These are phyloP conservation scores for Aaosphaeria pasadenensis DNA, from an alignment of 2,329 filamentous ascomycete species.

Conservation along the genomic window DNA sequence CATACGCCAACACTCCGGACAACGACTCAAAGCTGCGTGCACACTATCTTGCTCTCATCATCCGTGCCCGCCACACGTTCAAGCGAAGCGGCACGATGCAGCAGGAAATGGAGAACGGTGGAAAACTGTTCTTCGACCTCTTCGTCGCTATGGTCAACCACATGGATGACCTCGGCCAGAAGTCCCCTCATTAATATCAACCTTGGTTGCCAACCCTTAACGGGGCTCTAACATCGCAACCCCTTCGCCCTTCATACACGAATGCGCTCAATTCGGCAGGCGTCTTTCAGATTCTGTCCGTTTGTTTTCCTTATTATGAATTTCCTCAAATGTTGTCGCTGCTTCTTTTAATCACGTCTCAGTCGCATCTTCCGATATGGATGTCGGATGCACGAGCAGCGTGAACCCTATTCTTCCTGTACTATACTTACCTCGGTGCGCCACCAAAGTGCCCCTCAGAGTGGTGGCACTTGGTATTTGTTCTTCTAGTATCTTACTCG, in stretches of 20 bases:
- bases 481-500: too few relatives aligned
- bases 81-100: conserved; percentile 96
- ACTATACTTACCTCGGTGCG: conserved; percentile 23
- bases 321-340: too few relatives aligned
- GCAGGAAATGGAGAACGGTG: conserved; percentile 85
- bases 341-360: not conserved
- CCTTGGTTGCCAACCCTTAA: not conserved
- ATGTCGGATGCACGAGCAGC: conserved; percentile 1
- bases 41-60: conserved; percentile 90
- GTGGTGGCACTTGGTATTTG: not conserved
- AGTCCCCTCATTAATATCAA: conserved; percentile 24
- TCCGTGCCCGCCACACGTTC: conserved; percentile 81
- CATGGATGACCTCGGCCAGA: conserved; percentile 48
- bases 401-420: conserved; percentile 24
- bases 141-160: conserved; percentile 94
- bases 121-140: conserved; percentile 86
- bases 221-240: too few relatives aligned
- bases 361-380: not conserved
- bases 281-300: too few relatives aligned
- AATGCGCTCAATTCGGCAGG: too few relatives aligned
- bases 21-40: conserved; percentile 86
- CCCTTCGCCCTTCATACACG: too few relatives aligned
- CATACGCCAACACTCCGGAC: conserved; percentile 85
- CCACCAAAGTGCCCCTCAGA: conserved; percentile 13
- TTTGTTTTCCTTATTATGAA: too few relatives aligned